phyloP scores from a whole-genome alignment of 2,329 filamentous ascomycete genomes.

The Fusarium sp. region DNA sequence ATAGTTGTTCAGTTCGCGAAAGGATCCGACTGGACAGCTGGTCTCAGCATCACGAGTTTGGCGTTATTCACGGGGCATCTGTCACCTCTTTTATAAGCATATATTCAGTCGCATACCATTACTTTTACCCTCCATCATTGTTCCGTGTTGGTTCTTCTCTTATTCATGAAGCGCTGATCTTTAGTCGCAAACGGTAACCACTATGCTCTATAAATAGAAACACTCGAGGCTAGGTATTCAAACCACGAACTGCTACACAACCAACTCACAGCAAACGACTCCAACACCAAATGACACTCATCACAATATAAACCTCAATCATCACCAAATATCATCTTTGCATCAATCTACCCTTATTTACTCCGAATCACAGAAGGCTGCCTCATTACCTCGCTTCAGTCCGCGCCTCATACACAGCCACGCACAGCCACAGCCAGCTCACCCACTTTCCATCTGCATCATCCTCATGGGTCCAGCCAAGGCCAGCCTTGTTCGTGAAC shows the following conservation, averaged over 20 bases:
- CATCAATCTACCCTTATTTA: not conserved
- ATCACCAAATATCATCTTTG: not conserved
- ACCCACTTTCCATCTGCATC: conserved; percentile 41
- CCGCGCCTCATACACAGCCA: conserved; percentile 28
- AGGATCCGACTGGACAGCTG: no score
- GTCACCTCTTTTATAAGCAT: no score
- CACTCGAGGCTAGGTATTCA: not conserved
- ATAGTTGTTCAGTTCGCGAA: no score
- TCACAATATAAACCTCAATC: not conserved
- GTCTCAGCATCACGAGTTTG: no score
- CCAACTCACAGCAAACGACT: not conserved
- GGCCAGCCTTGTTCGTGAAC: conserved; percentile 29
- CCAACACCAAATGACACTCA: not conserved
- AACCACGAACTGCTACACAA: not conserved
- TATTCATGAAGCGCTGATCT: not conserved
- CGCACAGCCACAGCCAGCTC: conserved; percentile 39
- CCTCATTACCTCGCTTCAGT: conserved; percentile 2
- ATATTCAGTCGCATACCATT: no score
- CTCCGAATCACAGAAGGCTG: not conserved
- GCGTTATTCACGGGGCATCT: no score
- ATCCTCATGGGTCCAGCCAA: conserved; percentile 20
- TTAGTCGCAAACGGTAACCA: no score
- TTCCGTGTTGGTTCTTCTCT: not conserved
- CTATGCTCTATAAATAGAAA: not conserved
- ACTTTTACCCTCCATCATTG: no score